Percentiles rank a stretch among this genome's conserved stretches.
phyloP scores from a whole-genome alignment of 495 filamentous ascomycete genomes.

The Penicillium crystallinum region DNA sequence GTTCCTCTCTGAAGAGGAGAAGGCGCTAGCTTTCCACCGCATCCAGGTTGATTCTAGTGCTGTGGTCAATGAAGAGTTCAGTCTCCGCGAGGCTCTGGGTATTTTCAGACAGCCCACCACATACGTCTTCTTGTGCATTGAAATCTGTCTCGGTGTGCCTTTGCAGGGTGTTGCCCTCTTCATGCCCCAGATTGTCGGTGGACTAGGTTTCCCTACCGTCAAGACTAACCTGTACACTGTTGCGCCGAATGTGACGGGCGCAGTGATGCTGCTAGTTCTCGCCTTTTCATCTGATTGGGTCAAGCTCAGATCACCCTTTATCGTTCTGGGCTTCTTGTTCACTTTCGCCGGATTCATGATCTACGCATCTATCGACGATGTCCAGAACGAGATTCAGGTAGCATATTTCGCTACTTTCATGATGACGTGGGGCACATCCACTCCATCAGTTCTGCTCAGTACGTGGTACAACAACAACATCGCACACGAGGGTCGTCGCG shows the following conservation, averaged over 20 bases:
- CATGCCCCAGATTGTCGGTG: constrained; percentile 65
- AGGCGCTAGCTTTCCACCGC: constrained; percentile 63
- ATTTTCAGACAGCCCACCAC: constrained; percentile 60
- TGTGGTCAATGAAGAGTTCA: constrained; percentile 65
- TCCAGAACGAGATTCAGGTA: constrained; percentile 50
- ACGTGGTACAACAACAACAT: constrained; percentile 78
- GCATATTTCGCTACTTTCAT: constrained; percentile 78
- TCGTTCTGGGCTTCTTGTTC: constrained; percentile 66
- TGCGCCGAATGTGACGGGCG: constrained; percentile 64
- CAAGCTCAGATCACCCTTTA: constrained; percentile 66
- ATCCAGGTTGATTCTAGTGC: constrained; percentile 71
- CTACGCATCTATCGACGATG: constrained; percentile 60
- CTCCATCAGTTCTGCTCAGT: constrained; percentile 48
- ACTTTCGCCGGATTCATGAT: constrained; percentile 74
- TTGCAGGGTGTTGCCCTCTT: constrained; percentile 67
- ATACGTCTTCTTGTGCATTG: constrained; percentile 61
- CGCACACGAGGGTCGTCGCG: constrained; percentile 66
- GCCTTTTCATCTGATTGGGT: constrained; percentile 62
- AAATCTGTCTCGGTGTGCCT: constrained; percentile 72
- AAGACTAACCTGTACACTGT: constrained; percentile 77
- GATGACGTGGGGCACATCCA: constrained; percentile 69
- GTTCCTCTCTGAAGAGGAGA: constrained; percentile 62
- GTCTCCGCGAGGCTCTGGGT: constrained; percentile 56
- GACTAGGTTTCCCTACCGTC: constrained; percentile 57
- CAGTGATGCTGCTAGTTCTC: constrained; percentile 62